These are phyloP conservation scores for Aurantiochytrium sp. DNA, from an alignment of 108 stramenopile genomes.

Conservation along the genomic window DNA sequence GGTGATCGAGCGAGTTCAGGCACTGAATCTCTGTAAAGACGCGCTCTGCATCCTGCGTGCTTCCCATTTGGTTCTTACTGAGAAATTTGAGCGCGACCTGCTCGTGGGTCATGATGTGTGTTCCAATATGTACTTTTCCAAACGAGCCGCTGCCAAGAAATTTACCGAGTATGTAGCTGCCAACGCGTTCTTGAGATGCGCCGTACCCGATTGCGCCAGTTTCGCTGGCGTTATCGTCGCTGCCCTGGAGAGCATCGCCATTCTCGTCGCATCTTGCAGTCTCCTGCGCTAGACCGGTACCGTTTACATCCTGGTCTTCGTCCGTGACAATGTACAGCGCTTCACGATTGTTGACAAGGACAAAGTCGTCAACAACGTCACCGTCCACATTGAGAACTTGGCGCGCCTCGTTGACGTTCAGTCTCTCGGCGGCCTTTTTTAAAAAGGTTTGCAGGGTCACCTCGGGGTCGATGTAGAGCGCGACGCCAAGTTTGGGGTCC, in stretches of 20 bases:
- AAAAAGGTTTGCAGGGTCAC: background rate
- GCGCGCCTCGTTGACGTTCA: background rate
- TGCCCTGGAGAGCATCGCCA: background rate
- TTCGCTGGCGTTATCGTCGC: background rate
- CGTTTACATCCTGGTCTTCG: background rate
- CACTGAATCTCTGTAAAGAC: slow-evolving; percentile 4
- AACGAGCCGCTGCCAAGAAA: slow-evolving; percentile 3
- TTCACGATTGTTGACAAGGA: background rate
- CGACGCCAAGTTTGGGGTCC: background rate
- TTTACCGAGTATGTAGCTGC: background rate
- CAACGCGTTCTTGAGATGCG: background rate
- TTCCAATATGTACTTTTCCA: slow-evolving; percentile 8
- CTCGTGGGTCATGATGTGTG: background rate
- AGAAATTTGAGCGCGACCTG: background rate
- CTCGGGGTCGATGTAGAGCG: background rate
- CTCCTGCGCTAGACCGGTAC: background rate
- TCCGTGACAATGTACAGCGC: background rate
- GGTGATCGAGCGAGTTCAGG: slow-evolving; percentile 1
- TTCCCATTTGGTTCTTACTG: background rate
- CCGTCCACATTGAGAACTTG: background rate
- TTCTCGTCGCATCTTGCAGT: background rate
- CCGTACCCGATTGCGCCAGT: too few species aligned
- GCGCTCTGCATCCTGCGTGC: background rate
- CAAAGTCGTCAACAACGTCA: background rate
- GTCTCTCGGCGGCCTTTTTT: background rate